phyloP scores from a whole-genome alignment of 148 eudicot genomes.

The Vaccinium darrowii region DNA sequence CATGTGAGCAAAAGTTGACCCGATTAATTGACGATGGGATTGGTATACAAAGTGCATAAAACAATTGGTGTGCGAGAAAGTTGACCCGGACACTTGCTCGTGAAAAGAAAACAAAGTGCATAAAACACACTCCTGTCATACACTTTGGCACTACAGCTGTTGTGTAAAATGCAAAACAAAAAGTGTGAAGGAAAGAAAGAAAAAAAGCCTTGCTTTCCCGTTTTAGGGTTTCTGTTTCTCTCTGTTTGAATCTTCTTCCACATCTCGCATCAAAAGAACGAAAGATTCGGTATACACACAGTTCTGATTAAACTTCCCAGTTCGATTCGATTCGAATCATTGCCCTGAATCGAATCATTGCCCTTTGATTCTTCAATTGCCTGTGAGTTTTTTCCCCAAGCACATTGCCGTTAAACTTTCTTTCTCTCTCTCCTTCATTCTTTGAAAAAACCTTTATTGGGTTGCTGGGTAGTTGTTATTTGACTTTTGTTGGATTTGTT shows the following conservation, averaged over 20 bases:
- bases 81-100: too few relatives aligned
- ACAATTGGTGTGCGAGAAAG: too few relatives aligned
- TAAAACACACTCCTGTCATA: background rate
- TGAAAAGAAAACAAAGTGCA: background rate
- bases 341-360: background rate
- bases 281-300: background rate
- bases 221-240: constrained; percentile 11
- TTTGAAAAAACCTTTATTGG: background rate
- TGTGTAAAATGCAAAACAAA: background rate
- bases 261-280: background rate
- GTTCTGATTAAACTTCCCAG: background rate
- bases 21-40: too few relatives aligned
- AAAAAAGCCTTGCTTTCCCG: constrained; percentile 1
- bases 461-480: constrained; percentile 1
- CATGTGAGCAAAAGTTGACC: too few relatives aligned
- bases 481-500: background rate
- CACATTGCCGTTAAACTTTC: background rate
- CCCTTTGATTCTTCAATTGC: background rate
- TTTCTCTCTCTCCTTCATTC: background rate
- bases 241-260: background rate
- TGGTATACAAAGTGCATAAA: too few relatives aligned
- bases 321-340: background rate
- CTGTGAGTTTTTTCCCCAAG: background rate
- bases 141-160: background rate
- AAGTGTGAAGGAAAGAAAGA: background rate